Percentiles rank a stretch among this genome's conserved stretches.
phyloP scores from a whole-genome alignment of 2,329 filamentous ascomycete species.

The Cladorrhinum sp. region DNA sequence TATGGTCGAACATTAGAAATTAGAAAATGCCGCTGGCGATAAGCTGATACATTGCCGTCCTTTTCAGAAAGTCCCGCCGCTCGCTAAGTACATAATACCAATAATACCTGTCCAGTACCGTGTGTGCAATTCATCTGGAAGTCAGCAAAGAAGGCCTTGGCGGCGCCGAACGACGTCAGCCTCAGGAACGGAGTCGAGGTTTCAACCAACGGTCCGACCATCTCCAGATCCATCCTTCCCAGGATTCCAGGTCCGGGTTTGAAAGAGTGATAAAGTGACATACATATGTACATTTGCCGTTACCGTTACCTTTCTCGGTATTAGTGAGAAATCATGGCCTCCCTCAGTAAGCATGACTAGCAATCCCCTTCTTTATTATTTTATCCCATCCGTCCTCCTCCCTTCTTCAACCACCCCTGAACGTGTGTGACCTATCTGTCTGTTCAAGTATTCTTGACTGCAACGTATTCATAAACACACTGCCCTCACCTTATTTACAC shows the following conservation, averaged over 20 bases:
- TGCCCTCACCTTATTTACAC: background rate
- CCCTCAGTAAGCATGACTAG: conserved; percentile 30
- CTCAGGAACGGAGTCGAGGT: background rate
- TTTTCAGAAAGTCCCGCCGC: background rate
- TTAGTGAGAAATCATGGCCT: conserved; percentile 24
- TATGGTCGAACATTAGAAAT: background rate
- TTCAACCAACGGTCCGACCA: background rate
- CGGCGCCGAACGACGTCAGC: conserved; percentile 5
- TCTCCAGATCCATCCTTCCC: conserved; percentile 3
- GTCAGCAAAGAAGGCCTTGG: background rate
- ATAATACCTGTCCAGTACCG: background rate
- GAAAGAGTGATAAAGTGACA: background rate
- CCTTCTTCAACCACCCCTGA: background rate
- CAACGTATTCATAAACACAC: too few relatives aligned
- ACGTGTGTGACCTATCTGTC: too few relatives aligned
- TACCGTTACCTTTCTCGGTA: conserved; percentile 3
- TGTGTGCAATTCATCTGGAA: background rate
- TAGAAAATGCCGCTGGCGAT: conserved; percentile 2
- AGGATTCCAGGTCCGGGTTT: conserved; percentile 3
- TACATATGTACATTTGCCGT: conserved; percentile 5
- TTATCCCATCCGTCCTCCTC: conserved; percentile 1
- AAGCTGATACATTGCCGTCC: conserved; percentile 1
- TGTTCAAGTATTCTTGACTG: too few relatives aligned
- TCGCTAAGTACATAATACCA: background rate
- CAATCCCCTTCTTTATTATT: conserved; percentile 9